These are phyloP conservation scores for Penicillium sp. DNA, from an alignment of 2,329 filamentous ascomycete species.

Conservation along the genomic window DNA sequence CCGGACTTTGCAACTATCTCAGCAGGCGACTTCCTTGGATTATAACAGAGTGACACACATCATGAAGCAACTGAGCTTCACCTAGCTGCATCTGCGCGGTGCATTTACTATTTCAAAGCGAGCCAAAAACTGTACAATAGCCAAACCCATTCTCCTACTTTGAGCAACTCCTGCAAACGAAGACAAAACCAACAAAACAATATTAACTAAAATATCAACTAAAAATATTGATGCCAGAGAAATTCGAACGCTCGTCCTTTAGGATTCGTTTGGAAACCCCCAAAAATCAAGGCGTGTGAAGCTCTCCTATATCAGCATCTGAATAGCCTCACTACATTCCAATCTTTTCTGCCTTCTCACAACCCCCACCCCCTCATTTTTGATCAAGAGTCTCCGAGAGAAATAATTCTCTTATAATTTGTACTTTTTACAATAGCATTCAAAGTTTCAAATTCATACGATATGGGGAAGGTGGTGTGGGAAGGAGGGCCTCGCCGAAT, in stretches of 20 bases:
- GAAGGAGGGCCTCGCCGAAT: not conserved
- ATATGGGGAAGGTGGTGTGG: not conserved
- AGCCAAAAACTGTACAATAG: not conserved
- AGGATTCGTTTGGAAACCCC: not conserved
- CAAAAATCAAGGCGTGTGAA: not conserved
- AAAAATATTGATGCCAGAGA: not conserved
- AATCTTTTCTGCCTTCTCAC: not conserved
- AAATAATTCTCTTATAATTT: not conserved
- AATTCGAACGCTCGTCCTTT: not conserved
- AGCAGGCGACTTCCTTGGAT: conserved; percentile 18
- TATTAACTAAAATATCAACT: not conserved
- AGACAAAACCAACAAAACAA: not conserved
- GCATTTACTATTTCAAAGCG: not conserved
- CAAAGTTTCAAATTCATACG: not conserved
- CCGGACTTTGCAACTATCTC: not conserved
- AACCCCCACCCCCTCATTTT: not conserved
- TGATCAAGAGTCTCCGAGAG: not conserved
- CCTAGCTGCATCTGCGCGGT: no score
- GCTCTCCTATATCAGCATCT: not conserved
- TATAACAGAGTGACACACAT: not conserved
- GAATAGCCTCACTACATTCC: not conserved
- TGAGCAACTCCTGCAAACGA: not conserved
- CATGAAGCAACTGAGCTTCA: not conserved
- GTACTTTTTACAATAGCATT: not conserved
- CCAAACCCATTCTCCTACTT: not conserved